Conservation (phyloP, 345 rosid genomes). For the Hibiscus mutabilis region DNA sequence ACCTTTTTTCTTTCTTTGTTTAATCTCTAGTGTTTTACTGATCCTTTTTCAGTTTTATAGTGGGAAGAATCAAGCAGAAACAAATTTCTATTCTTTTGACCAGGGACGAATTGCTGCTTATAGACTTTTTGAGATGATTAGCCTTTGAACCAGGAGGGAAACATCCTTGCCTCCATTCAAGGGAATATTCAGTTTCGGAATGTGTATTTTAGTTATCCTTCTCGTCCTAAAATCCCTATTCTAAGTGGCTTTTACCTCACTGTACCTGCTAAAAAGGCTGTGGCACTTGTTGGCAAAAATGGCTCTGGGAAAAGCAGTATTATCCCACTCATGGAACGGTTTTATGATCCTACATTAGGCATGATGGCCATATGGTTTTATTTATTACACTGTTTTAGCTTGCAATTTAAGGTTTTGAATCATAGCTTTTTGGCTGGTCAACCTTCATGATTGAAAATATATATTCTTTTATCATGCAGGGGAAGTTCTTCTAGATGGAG, state of each 20-base stretch:
- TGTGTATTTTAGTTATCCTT: constrained; percentile 94
- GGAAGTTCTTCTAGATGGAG: constrained; percentile 97
- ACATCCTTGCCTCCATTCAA: constrained; percentile 43
- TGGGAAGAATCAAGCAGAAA: constrained; percentile 99
- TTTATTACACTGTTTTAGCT: background rate
- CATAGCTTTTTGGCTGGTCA: background rate
- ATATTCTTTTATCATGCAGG: constrained; percentile 44
- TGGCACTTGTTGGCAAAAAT: constrained; percentile 98
- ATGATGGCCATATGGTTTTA: constrained; percentile 14
- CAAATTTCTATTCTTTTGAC: constrained; percentile 98
- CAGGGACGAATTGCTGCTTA: constrained; percentile 98
- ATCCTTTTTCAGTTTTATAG: constrained; percentile 28
- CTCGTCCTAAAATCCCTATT: constrained; percentile 97
- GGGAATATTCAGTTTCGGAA: constrained; percentile 99
- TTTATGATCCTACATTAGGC: constrained; percentile 99
- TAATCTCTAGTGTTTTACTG: constrained; percentile 4
- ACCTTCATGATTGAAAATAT: constrained; percentile 7
- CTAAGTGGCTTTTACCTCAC: constrained; percentile 97
- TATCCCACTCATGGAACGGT: constrained; percentile 96
- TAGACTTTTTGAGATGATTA: constrained; percentile 98
- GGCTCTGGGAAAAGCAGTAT: constrained; percentile 99
- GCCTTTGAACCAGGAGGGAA: constrained; percentile 73
- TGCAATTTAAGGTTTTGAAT: constrained; percentile 1
- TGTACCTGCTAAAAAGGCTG: constrained; percentile 89
- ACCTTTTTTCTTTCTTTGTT: constrained; percentile 13